Evolutionary conservation across 1,284 basidiomycete species (phyloP), one percentile per base, ranked within the genome.

Genomic region (Veloporphyrellus conicus): DNA sequence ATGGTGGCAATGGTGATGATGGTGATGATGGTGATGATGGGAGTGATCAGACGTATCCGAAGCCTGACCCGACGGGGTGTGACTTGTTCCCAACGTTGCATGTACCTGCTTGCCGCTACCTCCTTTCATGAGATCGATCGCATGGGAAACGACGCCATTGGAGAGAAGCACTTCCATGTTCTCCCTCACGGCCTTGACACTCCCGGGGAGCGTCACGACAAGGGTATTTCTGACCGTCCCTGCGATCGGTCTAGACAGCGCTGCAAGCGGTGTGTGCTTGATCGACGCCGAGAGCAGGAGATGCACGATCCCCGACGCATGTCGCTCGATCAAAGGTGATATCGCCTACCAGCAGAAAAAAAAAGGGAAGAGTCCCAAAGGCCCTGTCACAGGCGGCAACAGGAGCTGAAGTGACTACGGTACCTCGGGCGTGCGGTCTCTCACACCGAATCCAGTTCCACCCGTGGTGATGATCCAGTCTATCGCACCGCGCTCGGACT

Each of bases 401-500:
- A 4, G 8, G 8, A 8, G 23, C 8, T 25, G 23, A 25, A 4
- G 23, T 4, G 20, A 22, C 36, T 9, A 45, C 46, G 43, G 40
- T 56, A 88, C 90, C 74, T 93, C 89, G 33, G 90, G 90, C 6
- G 90, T 93, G 32, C 73, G 68, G 66, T 93, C 91, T 49, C 85
- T 72, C 28, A 77, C 70, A 3, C 90, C 87, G 60, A 93, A 91
- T 5, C 91, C 91, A 0, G 91, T 94, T 2, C 91, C 91, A 10
- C 91, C 91, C 0, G 86, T 88, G 4, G 89, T 90, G 49, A 93
- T 70, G 51, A 90, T 75, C 76, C 81, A 82, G 61, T 89, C 83
- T n/a, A 82, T 64, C 15, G 70, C 59, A 4, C 67, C 71, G 2
- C 69, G 59, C 3, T 66, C 61, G 33, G 66, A 70, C 75, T 79